Base-by-base conservation (phyloP, 2,329 filamentous ascomycete species). In the Nigrospora sphaerica region DNA sequence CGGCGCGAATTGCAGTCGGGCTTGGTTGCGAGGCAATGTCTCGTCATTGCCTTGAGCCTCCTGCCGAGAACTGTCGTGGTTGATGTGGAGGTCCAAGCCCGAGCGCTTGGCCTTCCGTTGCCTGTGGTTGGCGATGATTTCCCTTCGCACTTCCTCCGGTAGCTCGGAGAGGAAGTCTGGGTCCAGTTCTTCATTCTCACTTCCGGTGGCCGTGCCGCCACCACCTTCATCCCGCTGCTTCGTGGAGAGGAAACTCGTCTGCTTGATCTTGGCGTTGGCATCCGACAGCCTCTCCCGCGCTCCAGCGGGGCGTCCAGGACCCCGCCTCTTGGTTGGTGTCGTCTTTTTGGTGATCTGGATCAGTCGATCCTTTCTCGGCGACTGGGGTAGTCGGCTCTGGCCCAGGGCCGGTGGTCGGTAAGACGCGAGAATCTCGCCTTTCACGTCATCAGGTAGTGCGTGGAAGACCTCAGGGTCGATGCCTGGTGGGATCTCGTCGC, bases 401-500 rank as follows among this genome's bases (percentile, higher is more conserved):
- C 62, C 57, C 12, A 7, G 18, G 9, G 54, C 57, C 18, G 57
- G 57, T 44, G 62, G 62, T 44, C 69, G 64, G 59, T 95, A 95
- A 32, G 85, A 82, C 3, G 79, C 83, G 10, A 96, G 66, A 1
- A 97, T 73, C 64, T 97, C 93, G 2, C 83, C 80, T 51, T 91
- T 87, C 61, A 98, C 81, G 51, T 95, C 89, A 34, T 86, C 82
- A 0, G 93, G 93, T 1, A 98, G 72, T 1, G 87, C 88, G 37
- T 84, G 79, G 51, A 97, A 85, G 2, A 90, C 86, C 37, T 92
- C 88, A 0, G 82, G 83, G 58, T 98, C 93, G 17, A 97, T 75
- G 55, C 95, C 88, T 1, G 89, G 85, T 23, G 88, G 82, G 2
- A 83, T 64, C 10, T 67, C 65, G 13, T 61, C 57, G 4, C 48